Base-by-base conservation (phyloP, 257 asterid species). In the Solanum clarkiae region DNA sequence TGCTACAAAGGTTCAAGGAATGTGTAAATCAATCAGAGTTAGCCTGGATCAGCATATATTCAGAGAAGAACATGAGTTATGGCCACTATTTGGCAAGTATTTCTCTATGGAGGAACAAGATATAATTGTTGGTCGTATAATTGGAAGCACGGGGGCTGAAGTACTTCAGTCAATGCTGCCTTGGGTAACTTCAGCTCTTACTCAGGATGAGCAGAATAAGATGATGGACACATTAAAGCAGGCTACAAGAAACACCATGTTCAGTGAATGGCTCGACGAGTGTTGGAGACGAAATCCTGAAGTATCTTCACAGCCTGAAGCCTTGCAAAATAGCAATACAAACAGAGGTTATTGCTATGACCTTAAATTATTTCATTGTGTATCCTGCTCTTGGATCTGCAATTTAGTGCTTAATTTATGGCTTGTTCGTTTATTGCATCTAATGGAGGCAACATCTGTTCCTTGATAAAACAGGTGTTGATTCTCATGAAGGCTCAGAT, bases 131-230 rank as follows among this genome's bases (percentile, higher is more conserved):
- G 93, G 93, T 60, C 90, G 90, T 51, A 90, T 90, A 84, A 88
- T 90, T 82, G 93, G 93, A 80, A 90, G 89, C 36, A 90, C 93
- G 55, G 93, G 93, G 55, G 93, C 93, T n/a, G 93, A 90, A 85
- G 93, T 90, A 22, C 90, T 90, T 83, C 91, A 90, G 71, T 88
- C 91, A n/a, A 88, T 90, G 90, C 84, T 90, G 71, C 93, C 93
- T 86, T 90, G 93, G 93, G 91, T 90, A 56, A 90, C 93, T 77
- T 87, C 93, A 47, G 93, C 90, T 86, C 93, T 90, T 84, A 87
- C 91, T 51, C 90, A 86, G 82, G 90, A 87, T 82, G 93, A 90
- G 88, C 93, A 90, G 80, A 90, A 88, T 88, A 88, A 85, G 72
- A 71, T 88, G 93, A 88, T 90, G 89, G 93, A 90, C 86, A 88